A percentile compares a stretch with the other conserved stretches of the same genome.
Evolutionary conservation across 2,329 filamentous ascomycete genomes (phyloP).

Genomic region (Ceratocystis lukuohia): DNA sequence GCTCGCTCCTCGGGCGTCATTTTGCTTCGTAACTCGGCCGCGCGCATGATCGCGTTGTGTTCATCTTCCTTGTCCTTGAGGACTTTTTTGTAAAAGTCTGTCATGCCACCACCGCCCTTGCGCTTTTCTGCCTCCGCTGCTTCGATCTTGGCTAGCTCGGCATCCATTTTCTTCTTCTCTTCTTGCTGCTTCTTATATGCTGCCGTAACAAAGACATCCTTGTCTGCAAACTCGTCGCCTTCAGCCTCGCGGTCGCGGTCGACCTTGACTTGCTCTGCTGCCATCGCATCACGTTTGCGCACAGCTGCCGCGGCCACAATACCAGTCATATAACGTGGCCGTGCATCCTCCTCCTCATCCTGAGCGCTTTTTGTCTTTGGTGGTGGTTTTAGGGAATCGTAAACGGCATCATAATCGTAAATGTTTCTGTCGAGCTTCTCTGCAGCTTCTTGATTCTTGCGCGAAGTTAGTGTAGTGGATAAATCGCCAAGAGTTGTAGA

Average conservation of each 20-base stretch:
- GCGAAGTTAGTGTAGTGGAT: slow-evolving; percentile 49
- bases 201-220: slow-evolving; percentile 75
- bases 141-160: slow-evolving; percentile 54
- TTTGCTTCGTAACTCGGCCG: slow-evolving; percentile 44
- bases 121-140: slow-evolving; percentile 53
- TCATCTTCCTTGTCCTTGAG: slow-evolving; percentile 56
- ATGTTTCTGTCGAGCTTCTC: slow-evolving; percentile 57
- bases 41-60: slow-evolving; percentile 56
- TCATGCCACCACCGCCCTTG: slow-evolving; percentile 50
- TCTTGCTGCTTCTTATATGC: slow-evolving; percentile 73
- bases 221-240: slow-evolving; percentile 67
- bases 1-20: slow-evolving; percentile 27
- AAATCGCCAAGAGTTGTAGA: slow-evolving; percentile 48
- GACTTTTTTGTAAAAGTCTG: slow-evolving; percentile 62
- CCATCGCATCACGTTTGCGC: slow-evolving; percentile 62
- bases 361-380: slow-evolving; percentile 44
- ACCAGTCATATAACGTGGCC: slow-evolving; percentile 66
- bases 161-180: slow-evolving; percentile 56
- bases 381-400: slow-evolving; percentile 60
- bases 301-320: slow-evolving; percentile 60
- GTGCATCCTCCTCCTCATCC: slow-evolving; percentile 43
- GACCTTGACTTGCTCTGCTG: slow-evolving; percentile 69
- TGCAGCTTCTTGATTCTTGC: slow-evolving; percentile 51
- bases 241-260: slow-evolving; percentile 66
- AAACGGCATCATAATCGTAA: slow-evolving; percentile 76